These are phyloP conservation scores for Hordeum vulgare DNA, from an alignment of 176 grass and related monocot genomes.

Conservation along the genomic window DNA sequence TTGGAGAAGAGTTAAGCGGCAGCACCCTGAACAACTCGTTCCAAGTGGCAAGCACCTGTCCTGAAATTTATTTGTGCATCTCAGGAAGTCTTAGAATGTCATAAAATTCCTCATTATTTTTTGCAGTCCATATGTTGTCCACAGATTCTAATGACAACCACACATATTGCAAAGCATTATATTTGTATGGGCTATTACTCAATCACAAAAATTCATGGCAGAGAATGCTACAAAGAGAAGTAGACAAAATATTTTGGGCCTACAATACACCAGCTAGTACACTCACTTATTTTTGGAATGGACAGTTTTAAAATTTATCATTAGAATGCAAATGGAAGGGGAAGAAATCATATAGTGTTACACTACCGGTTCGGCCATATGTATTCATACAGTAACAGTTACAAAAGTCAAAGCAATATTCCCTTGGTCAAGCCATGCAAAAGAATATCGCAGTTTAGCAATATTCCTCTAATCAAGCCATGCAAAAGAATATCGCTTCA, in stretches of 20 bases:
- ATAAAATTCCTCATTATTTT: neutral
- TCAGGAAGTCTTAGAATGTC: neutral
- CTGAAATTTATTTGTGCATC: neutral
- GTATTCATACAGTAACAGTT: neutral
- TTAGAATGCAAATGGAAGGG: neutral
- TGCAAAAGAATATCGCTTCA: neutral
- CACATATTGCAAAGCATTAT: neutral
- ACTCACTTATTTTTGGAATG: neutral
- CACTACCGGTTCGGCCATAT: neutral
- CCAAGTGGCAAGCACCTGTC: conserved; percentile 21
- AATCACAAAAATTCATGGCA: conserved; percentile 22
- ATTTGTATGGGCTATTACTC: neutral
- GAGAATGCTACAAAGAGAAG: conserved; percentile 1
- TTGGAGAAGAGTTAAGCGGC: neutral
- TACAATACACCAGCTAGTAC: neutral
- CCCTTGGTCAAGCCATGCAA: neutral
- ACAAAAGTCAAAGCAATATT: neutral
- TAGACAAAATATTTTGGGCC: neutral
- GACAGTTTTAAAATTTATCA: neutral
- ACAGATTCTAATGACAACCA: conserved; percentile 16
- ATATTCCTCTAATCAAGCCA: neutral
- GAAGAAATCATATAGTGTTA: neutral
- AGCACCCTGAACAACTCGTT: neutral
- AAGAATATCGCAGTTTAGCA: neutral
- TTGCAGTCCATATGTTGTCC: conserved; percentile 23